Base-by-base conservation (phyloP, 139 green algal species). In the Volvox africanus region DNA sequence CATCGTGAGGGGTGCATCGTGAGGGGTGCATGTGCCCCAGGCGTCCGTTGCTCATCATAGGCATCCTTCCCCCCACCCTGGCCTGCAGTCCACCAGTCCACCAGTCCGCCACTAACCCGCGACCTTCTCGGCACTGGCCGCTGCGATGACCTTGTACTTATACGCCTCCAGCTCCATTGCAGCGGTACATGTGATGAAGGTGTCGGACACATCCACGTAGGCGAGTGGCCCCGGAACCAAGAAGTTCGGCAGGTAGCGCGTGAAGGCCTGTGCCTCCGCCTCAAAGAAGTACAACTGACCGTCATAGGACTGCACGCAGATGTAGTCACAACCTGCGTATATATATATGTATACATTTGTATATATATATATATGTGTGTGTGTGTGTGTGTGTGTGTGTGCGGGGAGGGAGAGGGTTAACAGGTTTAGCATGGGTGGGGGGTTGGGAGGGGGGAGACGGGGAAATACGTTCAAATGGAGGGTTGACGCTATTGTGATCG, bases 271-370 rank as follows among this genome's bases (percentile, higher is more conserved):
- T 0, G 65, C 84, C 69, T 96, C 93, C 18, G 88, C 87, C 93
- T 97, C 95, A 82, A 96, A 96, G 81, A 97, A 94, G 24, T 80
- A 92, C 19, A 97, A 86, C 92, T 95, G 93, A 26, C 95, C 95
- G 80, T 97, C 95, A 90, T 96, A 96, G 11, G 94, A 96, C 92
- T 97, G 94, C n/a, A 97, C 95, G 87, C 84, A 93, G 22, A 97
- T 93, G 87, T 95, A 91, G 61, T 96, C 93, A 21, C 86, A 90
- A 32, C 92, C 94, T 95, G 91, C 61, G 71, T n/a, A n/a, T n/a
- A n/a, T n/a, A n/a, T n/a, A n/a, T n/a, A n/a, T n/a, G n/a, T n/a
- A n/a, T n/a, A n/a, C n/a, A n/a, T n/a, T n/a, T n/a, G n/a, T n/a
- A n/a, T n/a, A n/a, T n/a, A n/a, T n/a, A n/a, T n/a, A n/a, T n/a